phyloP scores from a whole-genome alignment of 345 rosid species.

The Nephelium lappaceum region DNA sequence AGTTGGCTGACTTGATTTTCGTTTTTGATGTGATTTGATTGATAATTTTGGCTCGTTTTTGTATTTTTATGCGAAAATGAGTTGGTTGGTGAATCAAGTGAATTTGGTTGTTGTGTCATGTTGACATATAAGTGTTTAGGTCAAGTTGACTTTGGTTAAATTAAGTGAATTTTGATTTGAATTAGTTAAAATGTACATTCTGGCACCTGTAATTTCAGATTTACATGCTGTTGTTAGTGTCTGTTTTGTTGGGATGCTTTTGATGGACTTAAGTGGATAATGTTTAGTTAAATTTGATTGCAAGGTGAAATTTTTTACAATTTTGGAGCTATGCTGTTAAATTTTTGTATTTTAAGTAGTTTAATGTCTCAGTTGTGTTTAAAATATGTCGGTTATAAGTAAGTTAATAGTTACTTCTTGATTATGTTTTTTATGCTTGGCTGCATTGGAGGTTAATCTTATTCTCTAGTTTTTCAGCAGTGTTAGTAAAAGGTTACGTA shows the following conservation, averaged over 20 bases:
- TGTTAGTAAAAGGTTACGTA: background rate
- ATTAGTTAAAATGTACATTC: background rate
- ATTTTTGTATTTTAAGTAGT: background rate
- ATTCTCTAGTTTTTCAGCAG: background rate
- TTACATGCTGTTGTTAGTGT: background rate
- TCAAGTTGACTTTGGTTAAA: background rate
- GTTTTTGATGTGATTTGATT: background rate
- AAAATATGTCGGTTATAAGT: background rate
- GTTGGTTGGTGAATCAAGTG: background rate
- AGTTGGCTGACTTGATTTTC: slow-evolving; percentile 13
- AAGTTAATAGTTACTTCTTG: background rate
- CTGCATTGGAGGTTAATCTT: background rate
- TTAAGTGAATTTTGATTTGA: background rate
- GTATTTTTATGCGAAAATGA: background rate
- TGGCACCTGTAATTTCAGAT: background rate
- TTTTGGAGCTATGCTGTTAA: background rate
- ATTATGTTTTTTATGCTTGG: background rate
- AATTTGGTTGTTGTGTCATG: background rate
- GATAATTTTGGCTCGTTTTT: background rate
- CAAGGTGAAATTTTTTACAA: background rate
- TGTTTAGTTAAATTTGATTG: background rate
- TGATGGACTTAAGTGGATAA: background rate
- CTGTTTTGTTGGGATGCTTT: background rate
- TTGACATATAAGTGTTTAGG: background rate
- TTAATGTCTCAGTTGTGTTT: background rate